Base-by-base conservation (phyloP, 2,329 filamentous ascomycete genomes). In the Pseudogymnoascus sp. region DNA sequence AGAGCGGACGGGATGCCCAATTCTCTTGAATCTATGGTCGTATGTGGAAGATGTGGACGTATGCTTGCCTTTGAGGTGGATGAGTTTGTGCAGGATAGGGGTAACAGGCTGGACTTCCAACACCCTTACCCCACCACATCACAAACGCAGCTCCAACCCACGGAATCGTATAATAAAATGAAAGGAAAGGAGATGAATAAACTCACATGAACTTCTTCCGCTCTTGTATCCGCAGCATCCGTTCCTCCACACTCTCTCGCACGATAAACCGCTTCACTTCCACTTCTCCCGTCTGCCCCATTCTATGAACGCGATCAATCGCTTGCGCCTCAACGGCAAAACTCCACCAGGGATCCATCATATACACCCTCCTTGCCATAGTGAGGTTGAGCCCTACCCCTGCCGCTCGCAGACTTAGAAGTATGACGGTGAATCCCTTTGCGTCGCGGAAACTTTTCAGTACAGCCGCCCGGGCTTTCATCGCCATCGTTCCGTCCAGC, bases 291-390 rank as follows among this genome's bases (percentile, higher is more conserved):
- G 89, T 86, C 74, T 99, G 94, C 0, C 94, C 94, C 90, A 99
- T 97, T 7, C 94, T 86, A 78, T 99, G 94, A 35, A 99, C 92
- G 1, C 94, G 90, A 77, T 99, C 94, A 71, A 99, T 97, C 7
- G 94, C 94, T 75, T 99, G 94, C 4, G 92, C 91, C 76, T 99
- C 94, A 10, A 97, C 88, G 0, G 94, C 92, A 75, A 93, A 99
- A 72, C 90, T 95, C 94, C 94, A 99, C 94, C 94, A 99, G 0
- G 94, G 94, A 74, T 99, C 94, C 94, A 99, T 97, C 90, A 99
- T 95, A 77, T 89, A 99, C 4, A 99, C 95, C 61, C 90, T 81
- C 66, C 88, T 91, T 5, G 94, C 94, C 67, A 87, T 87, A 0
- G 93, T 97, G 65, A 99, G 76, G 71, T 99, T 99, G 44, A 99